Conservation (phyloP, 2,329 filamentous ascomycete genomes). For the Saccharata proteae region DNA sequence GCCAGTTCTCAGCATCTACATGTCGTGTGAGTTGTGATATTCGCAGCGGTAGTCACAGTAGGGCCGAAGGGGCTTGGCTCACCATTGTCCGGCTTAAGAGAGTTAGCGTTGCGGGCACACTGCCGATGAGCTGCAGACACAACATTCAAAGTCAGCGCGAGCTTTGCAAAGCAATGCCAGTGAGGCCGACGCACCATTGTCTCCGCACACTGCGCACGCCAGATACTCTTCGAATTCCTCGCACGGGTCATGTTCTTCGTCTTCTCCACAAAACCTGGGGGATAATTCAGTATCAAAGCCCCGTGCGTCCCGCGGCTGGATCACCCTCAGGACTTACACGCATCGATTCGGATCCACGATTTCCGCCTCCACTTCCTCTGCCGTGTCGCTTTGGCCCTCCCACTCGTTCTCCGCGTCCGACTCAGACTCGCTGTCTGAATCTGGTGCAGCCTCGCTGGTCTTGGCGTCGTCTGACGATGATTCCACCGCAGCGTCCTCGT, state of each 20-base stretch:
- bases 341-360: conserved; percentile 45
- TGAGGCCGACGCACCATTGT: conserved; percentile 61
- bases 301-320: conserved; percentile 15
- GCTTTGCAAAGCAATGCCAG: background rate
- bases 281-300: conserved; percentile 15
- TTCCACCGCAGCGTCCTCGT: conserved; percentile 27
- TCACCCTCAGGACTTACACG: conserved; percentile 42
- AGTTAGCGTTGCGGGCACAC: conserved; percentile 65
- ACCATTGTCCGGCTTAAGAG: conserved; percentile 53
- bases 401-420: conserved; percentile 47
- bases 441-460: conserved; percentile 22
- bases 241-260: conserved; percentile 70
- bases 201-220: conserved; percentile 63
- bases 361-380: conserved; percentile 45
- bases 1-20: conserved; percentile 47
- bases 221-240: conserved; percentile 73
- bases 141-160: conserved; percentile 15
- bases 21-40: conserved; percentile 12
- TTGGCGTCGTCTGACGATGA: conserved; percentile 22
- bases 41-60: conserved; percentile 8
- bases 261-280: conserved; percentile 65
- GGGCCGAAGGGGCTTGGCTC: conserved; percentile 21
- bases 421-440: conserved; percentile 28
- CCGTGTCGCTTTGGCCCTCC: conserved; percentile 41
- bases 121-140: conserved; percentile 67